Evolutionary conservation across 192 early-diverging fungal genomes (phyloP).

Genomic region (Entomortierella lignicola): DNA sequence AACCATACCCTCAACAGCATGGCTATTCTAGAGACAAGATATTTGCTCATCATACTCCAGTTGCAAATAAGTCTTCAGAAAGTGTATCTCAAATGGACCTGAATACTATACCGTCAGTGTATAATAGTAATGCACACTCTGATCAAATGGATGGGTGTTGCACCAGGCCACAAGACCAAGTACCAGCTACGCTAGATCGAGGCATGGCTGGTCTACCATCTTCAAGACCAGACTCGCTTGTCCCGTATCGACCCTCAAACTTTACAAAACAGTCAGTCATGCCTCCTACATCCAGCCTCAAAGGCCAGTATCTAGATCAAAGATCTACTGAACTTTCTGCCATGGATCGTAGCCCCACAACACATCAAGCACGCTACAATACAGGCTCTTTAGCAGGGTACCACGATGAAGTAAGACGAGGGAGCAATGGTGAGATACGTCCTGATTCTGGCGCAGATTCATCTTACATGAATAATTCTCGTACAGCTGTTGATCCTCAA

Average conservation of each 20-base stretch:
- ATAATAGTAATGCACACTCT: not conserved
- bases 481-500: not conserved
- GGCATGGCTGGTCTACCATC: not conserved
- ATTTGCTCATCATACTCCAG: not conserved
- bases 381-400: not conserved
- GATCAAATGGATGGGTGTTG: slow-evolving; percentile 1
- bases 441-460: not conserved
- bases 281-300: not conserved
- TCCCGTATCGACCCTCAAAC: not conserved
- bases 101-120: not conserved
- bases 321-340: not conserved
- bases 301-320: not conserved
- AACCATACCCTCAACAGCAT: not conserved
- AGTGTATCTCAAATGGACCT: slow-evolving; percentile 11
- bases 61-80: slow-evolving; percentile 11
- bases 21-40: not conserved
- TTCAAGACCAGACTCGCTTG: not conserved
- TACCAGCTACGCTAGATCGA: not conserved
- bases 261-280: not conserved
- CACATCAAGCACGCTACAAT: not conserved
- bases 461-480: not conserved
- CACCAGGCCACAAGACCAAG: slow-evolving; percentile 4
- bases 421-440: not conserved
- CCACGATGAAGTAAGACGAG: not conserved
- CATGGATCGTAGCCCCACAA: not conserved